These are phyloP conservation scores for Fragaria ananassa DNA, from an alignment of 306 rosid genomes.

Conservation along the genomic window DNA sequence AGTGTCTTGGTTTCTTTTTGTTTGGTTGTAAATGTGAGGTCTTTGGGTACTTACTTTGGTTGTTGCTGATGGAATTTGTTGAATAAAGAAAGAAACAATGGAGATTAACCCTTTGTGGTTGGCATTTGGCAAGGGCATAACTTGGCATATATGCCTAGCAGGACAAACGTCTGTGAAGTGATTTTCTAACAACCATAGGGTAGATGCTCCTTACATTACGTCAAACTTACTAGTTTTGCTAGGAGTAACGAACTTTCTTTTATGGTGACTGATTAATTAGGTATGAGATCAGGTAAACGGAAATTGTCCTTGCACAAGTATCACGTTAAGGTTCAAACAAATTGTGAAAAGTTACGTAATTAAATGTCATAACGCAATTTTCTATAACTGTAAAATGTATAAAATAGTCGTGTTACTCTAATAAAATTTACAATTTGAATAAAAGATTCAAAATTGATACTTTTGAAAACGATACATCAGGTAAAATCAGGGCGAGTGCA, in stretches of 20 bases:
- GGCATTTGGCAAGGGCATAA: neutral
- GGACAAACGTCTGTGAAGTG: neutral
- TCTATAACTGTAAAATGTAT: no score
- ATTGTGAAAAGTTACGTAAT: no score
- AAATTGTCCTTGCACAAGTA: no score
- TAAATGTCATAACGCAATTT: neutral
- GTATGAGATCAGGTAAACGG: neutral
- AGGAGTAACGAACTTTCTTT: neutral
- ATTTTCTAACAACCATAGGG: neutral
- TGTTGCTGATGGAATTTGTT: neutral
- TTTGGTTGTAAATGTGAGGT: neutral
- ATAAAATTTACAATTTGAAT: no score
- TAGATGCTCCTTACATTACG: neutral
- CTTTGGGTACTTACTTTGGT: neutral
- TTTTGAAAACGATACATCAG: accelerated
- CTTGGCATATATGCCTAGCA: neutral
- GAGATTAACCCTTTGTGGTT: neutral
- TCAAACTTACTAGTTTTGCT: neutral
- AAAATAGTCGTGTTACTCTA: no score
- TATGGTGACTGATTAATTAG: neutral
- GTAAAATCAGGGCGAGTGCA: no score
- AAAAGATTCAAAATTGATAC: no score
- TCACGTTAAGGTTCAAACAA: no score
- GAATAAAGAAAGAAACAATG: neutral
- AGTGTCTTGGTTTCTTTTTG: neutral